Evolutionary conservation across 1,139 yeast genomes (phyloP), one percentile per base, ranked within the genome.

Genomic region (Yamadazyma sp.): DNA sequence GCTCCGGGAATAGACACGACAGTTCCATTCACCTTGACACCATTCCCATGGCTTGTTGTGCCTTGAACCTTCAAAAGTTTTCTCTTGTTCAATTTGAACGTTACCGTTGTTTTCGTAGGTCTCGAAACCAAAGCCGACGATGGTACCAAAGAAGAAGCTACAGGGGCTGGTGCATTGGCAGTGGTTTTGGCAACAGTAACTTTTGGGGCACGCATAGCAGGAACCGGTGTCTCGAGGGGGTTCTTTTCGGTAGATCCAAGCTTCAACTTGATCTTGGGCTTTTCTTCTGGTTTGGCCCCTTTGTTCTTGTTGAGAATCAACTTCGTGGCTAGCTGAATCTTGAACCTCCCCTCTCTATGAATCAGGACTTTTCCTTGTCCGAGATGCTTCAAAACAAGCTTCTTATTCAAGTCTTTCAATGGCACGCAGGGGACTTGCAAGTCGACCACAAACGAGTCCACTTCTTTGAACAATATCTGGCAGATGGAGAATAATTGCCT

Each of bases 401-500:
- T 79, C 59, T 78, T 82, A 43, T 67, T 67, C 37, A 71, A 54
- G 45, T 81, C 83, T 39, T 77, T 73, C 12, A 66, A 48, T 11
- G 73, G 67, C 22, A 71, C 65, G 50, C 68, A 64, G 3, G 96
- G 97, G 14, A 82, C 65, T 2, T 81, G 76, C 15, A 89, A 63
- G 9, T 67, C 74, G 1, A 88, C 87, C 16, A 76, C 56, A 35
- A 82, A 75, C 3, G 79, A 69, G 48, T 85, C 83, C 26, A 68
- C 62, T n/a, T 88, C 79, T 31, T 76, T 76, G 53, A 79, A 87
- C 30, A 92, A 61, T 5, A 91, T 73, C 38, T 79, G 79, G 42
- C 87, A 70, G 2, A 87, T 57, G 43, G 80, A 86, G 49, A 87
- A 81, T 12, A 92, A 55, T 30, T 74, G 64, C 44, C 92, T 72